Base-by-base conservation (phyloP, 2,329 filamentous ascomycete species). In the Epichloe uncinata region DNA sequence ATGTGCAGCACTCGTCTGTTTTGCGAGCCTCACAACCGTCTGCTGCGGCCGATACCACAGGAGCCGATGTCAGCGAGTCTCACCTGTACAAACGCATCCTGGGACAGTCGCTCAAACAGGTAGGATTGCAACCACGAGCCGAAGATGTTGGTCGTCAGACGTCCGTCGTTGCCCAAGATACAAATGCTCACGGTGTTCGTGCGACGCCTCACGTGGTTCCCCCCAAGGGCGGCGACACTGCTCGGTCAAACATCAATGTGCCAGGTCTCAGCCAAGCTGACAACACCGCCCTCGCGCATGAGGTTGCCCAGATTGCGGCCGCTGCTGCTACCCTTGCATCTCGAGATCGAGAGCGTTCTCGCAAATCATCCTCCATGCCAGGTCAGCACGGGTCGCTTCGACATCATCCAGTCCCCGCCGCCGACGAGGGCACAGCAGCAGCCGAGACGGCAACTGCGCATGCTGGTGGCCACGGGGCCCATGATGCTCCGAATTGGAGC, bases 401-500 rank as follows among this genome's bases (percentile, higher is more conserved):
- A 55, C 48, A 61, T 54, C 73, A 53, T 41, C 33, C 51, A 16
- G 49, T 30, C 3, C 26, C 60, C 35, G 68, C 70, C 13, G 63
- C 66, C 5, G 60, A 63, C 16, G 69, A 54, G 5, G 57, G 54
- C 3, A 58, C 55, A 2, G 59, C 59, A 0, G 63, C 59, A n/a
- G 60, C 57, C 2, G 60, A 61, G 35, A 60, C 62, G 7, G 65
- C 61, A 0, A 68, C 68, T 40, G 59, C 57, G n/a, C 62, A 61
- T 38, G 61, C 58, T 41, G 58, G 55, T 38, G 60, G 67, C 13
- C 74, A 76, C 48, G 87, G 86, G 43, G 90, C 91, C 1, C 94
- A 98, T 60, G 93, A 98, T 66, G 93, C 93, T n/a, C 93, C 93
- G 4, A 98, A 98, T 64, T 98, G 93, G 93, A 87, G 91, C 60